phyloP scores from a whole-genome alignment of 1,139 yeast species.

The Meyerozyma smithsonii region DNA sequence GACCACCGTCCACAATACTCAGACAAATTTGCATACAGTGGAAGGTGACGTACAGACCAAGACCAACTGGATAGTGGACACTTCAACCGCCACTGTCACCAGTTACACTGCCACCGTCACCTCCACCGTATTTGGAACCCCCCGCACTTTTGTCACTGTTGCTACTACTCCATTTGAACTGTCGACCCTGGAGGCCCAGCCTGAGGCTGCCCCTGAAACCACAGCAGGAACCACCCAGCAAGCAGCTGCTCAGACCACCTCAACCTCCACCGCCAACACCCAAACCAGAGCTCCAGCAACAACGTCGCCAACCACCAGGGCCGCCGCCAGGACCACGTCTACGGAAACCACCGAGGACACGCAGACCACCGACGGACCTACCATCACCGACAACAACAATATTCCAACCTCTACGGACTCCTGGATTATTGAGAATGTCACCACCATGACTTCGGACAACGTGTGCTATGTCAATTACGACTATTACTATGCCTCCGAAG shows the following conservation, averaged over 20 bases:
- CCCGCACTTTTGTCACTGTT: constrained; percentile 36
- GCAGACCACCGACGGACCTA: constrained; percentile 20
- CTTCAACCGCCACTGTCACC: constrained; percentile 36
- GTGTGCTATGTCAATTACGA: constrained; percentile 42
- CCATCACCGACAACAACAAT: constrained; percentile 25
- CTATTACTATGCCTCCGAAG: constrained; percentile 31
- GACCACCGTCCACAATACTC: constrained; percentile 31
- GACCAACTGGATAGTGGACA: constrained; percentile 26
- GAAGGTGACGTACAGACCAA: constrained; percentile 26
- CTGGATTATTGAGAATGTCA: constrained; percentile 35
- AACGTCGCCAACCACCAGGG: constrained; percentile 6
- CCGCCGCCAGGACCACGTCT: constrained; percentile 9
- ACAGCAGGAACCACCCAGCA: constrained; percentile 4
- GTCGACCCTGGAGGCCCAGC: constrained; percentile 1
- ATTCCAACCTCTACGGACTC: constrained; percentile 33
- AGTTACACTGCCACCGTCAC: constrained; percentile 45
- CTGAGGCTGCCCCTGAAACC: constrained; percentile 3
- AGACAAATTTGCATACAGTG: constrained; percentile 32
- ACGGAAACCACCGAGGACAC: constrained; percentile 9
- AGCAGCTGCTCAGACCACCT: constrained; percentile 8
- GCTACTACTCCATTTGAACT: constrained; percentile 30
- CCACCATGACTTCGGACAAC: constrained; percentile 30
- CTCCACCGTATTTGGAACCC: constrained; percentile 37
- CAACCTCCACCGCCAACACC: constrained; percentile 9
- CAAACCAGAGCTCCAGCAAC: constrained; percentile 8